Conservation (phyloP, 306 rosid genomes). For the Boehmeria nivea region DNA sequence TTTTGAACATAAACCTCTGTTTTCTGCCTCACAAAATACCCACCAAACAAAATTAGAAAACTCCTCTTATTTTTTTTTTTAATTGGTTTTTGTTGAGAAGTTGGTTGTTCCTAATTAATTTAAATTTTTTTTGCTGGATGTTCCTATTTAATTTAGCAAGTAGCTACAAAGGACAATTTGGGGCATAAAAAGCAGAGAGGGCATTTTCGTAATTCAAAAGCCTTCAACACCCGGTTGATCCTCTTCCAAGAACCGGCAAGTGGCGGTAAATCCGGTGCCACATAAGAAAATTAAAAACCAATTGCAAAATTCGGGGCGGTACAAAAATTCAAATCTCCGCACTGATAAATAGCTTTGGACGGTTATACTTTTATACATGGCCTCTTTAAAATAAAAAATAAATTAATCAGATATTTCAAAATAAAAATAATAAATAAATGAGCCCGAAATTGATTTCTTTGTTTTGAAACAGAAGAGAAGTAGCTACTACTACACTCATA, state of each 20-base stretch:
- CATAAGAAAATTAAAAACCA: slow-evolving; percentile 26
- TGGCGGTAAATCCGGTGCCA: slow-evolving; percentile 44
- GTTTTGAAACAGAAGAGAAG: slow-evolving; percentile 45
- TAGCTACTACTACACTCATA: slow-evolving; percentile 46
- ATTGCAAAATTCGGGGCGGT: slow-evolving; percentile 26
- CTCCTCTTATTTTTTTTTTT: neutral
- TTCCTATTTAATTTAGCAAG: too few relatives aligned
- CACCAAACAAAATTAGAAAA: too few relatives aligned
- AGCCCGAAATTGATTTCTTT: slow-evolving; percentile 11
- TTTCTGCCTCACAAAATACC: too few relatives aligned
- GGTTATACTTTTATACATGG: neutral
- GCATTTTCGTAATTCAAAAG: slow-evolving; percentile 6
- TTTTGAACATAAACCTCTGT: too few relatives aligned
- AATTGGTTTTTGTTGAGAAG: neutral
- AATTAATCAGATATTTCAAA: neutral
- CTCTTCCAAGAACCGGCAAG: slow-evolving; percentile 33
- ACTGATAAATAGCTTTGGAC: neutral
- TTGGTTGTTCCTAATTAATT: neutral
- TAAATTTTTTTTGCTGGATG: too few relatives aligned
- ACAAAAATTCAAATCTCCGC: slow-evolving; percentile 38
- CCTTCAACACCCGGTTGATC: neutral
- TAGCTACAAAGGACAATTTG: neutral
- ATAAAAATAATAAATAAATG: neutral
- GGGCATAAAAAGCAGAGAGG: slow-evolving; percentile 7
- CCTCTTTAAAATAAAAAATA: neutral